A percentile compares a stretch with the other conserved stretches of the same genome.
Conservation (phyloP, 768 basidiomycete species). For the Tulasnella sp. region DNA sequence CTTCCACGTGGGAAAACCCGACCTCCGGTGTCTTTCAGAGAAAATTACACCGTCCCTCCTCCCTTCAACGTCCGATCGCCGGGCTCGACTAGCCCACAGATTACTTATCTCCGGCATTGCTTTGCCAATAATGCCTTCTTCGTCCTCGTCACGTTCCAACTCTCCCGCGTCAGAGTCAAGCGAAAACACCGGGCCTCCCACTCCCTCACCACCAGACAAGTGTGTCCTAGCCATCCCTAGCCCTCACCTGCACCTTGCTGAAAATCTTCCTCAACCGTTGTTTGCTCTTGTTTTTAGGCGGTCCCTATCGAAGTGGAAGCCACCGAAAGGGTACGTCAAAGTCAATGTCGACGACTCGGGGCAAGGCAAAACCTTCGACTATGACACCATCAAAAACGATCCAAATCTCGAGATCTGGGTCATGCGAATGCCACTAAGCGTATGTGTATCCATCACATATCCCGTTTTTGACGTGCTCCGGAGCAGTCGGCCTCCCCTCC, state of each 20-base stretch:
- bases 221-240: background rate
- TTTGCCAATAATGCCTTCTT: background rate
- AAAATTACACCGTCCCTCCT: background rate
- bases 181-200: background rate
- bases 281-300: background rate
- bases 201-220: background rate
- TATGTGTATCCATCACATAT: conserved; percentile 16
- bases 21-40: background rate
- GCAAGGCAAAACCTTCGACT: conserved; percentile 27
- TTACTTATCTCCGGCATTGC: background rate
- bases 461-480: background rate
- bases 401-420: conserved; percentile 35
- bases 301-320: background rate
- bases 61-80: background rate
- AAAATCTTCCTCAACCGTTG: background rate
- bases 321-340: conserved; percentile 19
- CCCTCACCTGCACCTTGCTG: background rate
- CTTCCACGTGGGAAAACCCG: background rate
- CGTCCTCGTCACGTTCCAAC: background rate
- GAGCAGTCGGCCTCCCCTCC: background rate
- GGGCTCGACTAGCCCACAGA: background rate
- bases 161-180: background rate
- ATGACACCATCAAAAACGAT: conserved; percentile 24
- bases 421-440: conserved; percentile 28
- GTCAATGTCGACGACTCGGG: background rate